These are phyloP conservation scores for Trametes cinnabarina DNA, from an alignment of 768 basidiomycete genomes.

Conservation along the genomic window DNA sequence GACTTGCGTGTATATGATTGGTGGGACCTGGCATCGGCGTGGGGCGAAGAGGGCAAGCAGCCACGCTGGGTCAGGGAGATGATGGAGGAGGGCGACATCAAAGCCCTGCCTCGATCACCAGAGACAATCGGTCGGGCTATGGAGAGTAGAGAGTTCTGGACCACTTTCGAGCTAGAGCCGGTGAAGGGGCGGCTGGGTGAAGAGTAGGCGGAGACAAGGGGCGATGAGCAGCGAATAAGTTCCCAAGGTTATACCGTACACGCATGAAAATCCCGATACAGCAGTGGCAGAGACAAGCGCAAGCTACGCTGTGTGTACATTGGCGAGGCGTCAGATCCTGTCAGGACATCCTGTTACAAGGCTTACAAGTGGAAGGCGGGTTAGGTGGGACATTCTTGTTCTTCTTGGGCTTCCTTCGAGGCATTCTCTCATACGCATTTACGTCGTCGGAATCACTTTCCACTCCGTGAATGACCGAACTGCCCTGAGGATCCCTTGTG, in stretches of 20 bases:
- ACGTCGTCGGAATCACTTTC: slow-evolving; percentile 24
- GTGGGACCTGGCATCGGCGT: slow-evolving; percentile 63
- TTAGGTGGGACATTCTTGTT: slow-evolving; percentile 3
- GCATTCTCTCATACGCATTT: slow-evolving; percentile 38
- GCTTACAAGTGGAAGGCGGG: not conserved
- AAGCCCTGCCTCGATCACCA: slow-evolving; percentile 50
- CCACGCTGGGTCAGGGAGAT: slow-evolving; percentile 56
- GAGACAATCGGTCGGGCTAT: slow-evolving; percentile 50
- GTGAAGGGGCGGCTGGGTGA: slow-evolving; percentile 33
- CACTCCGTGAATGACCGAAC: slow-evolving; percentile 27
- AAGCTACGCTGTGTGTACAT: not conserved
- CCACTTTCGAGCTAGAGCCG: slow-evolving; percentile 44
- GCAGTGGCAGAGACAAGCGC: not conserved
- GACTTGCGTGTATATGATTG: slow-evolving; percentile 62
- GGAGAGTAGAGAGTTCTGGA: slow-evolving; percentile 64
- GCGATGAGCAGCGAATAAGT: not conserved
- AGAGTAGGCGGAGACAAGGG: slow-evolving; percentile 1
- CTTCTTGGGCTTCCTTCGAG: slow-evolving; percentile 28
- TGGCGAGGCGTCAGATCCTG: not conserved
- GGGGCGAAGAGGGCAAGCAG: slow-evolving; percentile 46
- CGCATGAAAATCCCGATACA: not conserved
- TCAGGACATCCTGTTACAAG: not conserved
- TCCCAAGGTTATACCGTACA: slow-evolving; percentile 1
- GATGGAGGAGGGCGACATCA: slow-evolving; percentile 49
- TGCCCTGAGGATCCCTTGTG: slow-evolving; percentile 16